These are phyloP conservation scores for Oligophagozyma castellii DNA, from an alignment of 1,139 yeast species.

Conservation along the genomic window DNA sequence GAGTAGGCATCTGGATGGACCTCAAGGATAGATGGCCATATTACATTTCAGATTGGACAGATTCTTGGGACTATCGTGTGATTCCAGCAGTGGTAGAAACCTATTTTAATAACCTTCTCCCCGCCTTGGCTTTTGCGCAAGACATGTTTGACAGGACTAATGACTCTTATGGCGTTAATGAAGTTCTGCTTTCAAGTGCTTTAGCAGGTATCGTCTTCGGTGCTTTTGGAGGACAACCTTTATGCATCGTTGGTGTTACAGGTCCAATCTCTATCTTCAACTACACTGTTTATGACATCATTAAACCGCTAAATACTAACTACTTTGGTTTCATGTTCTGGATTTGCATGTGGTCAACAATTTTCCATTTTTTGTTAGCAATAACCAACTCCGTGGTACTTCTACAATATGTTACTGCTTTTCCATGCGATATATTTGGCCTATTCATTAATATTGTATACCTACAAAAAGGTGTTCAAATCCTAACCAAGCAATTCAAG, in stretches of 20 bases:
- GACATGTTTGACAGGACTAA: conserved; percentile 90
- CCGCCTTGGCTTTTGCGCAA: conserved; percentile 93
- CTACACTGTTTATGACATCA: conserved; percentile 76
- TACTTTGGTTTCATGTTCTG: conserved; percentile 93
- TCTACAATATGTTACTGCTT: conserved; percentile 61
- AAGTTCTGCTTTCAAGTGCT: conserved; percentile 70
- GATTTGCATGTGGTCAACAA: conserved; percentile 86
- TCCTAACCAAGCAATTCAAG: conserved; percentile 55
- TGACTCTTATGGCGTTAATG: conserved; percentile 83
- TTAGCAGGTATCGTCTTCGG: conserved; percentile 87
- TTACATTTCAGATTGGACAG: conserved; percentile 66
- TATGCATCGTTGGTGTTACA: conserved; percentile 95
- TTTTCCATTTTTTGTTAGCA: conserved; percentile 64
- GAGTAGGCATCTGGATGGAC: conserved; percentile 25
- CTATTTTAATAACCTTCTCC: conserved; percentile 78
- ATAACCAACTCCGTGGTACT: conserved; percentile 54
- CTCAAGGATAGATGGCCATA: conserved; percentile 35
- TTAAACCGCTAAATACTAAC: conserved; percentile 32
- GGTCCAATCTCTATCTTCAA: conserved; percentile 89
- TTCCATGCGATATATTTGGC: conserved; percentile 90
- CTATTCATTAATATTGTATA: conserved; percentile 83
- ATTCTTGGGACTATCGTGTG: conserved; percentile 78
- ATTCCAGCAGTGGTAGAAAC: conserved; percentile 73
- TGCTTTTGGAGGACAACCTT: conserved; percentile 72
- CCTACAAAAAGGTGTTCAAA: conserved; percentile 80